phyloP scores from a whole-genome alignment of 2,329 filamentous ascomycete species.

The Hawksworthiomyces lignivorus region DNA sequence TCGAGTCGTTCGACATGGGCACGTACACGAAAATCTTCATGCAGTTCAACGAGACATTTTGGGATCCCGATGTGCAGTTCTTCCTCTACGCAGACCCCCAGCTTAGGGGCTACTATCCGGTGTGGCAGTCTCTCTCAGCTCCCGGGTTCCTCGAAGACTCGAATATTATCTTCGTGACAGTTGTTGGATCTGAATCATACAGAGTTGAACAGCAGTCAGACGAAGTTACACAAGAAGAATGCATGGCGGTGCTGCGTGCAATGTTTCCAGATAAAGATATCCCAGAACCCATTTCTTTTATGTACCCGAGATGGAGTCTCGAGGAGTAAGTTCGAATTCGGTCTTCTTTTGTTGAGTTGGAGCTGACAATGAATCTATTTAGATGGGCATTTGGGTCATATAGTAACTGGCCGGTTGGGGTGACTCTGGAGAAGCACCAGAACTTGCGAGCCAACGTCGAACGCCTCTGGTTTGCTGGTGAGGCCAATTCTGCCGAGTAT shows the following conservation, averaged over 20 bases:
- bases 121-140: slow-evolving; percentile 2
- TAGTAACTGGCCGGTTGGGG: slow-evolving; percentile 8
- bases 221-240: background rate
- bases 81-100: slow-evolving; percentile 4
- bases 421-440: slow-evolving; percentile 6
- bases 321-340: too few relatives aligned
- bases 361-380: too few relatives aligned
- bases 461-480: slow-evolving; percentile 6
- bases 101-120: slow-evolving; percentile 1
- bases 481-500: slow-evolving; percentile 8
- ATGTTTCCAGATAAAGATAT: slow-evolving; percentile 6
- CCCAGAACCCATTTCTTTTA: background rate
- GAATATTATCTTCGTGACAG: slow-evolving; percentile 5
- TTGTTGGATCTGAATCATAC: background rate
- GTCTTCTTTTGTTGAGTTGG: too few relatives aligned
- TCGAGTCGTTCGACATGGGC: slow-evolving; percentile 8
- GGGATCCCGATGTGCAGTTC: slow-evolving; percentile 2
- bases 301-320: slow-evolving; percentile 4
- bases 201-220: slow-evolving; percentile 6
- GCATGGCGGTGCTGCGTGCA: slow-evolving; percentile 1
- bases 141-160: slow-evolving; percentile 3
- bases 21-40: slow-evolving; percentile 8
- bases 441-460: slow-evolving; percentile 5
- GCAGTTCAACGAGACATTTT: slow-evolving; percentile 8
- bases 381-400: slow-evolving; percentile 5